These are phyloP conservation scores for Backusella tuberculispora DNA, from an alignment of 192 early-diverging fungal species.

Conservation along the genomic window DNA sequence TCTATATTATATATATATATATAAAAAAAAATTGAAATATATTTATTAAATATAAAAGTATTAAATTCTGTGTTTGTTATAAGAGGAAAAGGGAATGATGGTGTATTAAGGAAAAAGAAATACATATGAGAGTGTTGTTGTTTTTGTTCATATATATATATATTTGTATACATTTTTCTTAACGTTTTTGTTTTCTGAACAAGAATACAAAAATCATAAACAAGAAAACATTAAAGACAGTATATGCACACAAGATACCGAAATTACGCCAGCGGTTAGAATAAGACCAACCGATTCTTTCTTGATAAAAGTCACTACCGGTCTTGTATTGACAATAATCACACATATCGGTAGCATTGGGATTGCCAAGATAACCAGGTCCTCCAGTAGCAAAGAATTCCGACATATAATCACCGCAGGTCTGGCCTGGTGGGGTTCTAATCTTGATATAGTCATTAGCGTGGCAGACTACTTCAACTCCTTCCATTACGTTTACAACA, in stretches of 20 bases:
- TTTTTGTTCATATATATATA: not conserved
- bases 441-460: constrained; percentile 48
- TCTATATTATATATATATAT: not conserved
- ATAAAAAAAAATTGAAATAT: not conserved
- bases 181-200: constrained; percentile 48
- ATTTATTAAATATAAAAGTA: not conserved
- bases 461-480: constrained; percentile 48
- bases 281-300: constrained; percentile 53
- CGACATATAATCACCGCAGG: constrained; percentile 52
- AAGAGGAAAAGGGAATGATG: not conserved
- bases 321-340: constrained; percentile 52
- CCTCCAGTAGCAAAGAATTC: constrained; percentile 46
- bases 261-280: constrained; percentile 64
- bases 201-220: constrained; percentile 42
- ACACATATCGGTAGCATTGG: constrained; percentile 49
- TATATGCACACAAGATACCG: constrained; percentile 57
- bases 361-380: constrained; percentile 63
- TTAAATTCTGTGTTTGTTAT: not conserved
- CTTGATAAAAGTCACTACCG: constrained; percentile 42
- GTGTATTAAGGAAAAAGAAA: not conserved
- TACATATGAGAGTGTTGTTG: not conserved
- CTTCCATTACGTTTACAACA: constrained; percentile 60
- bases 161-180: too few relatives aligned
- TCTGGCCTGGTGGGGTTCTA: constrained; percentile 48
- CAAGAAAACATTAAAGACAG: constrained; percentile 49